A percentile compares a stretch with the other conserved stretches of the same genome.
phyloP scores from a whole-genome alignment of 1,284 basidiomycete genomes.

The Pulchroboletus neoregius region DNA sequence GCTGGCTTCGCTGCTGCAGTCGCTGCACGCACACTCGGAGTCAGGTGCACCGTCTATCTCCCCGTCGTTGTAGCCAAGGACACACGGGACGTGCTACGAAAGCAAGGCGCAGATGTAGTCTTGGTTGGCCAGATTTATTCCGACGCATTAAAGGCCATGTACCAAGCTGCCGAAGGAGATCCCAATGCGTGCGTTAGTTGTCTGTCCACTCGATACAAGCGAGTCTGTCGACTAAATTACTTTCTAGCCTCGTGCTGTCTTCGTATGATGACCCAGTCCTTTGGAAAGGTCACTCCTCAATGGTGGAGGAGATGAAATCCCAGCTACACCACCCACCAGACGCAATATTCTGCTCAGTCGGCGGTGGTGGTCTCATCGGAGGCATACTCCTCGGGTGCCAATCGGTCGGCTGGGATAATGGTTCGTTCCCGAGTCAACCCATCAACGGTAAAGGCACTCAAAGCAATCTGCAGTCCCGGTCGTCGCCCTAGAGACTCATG shows the following conservation, averaged over 20 bases:
- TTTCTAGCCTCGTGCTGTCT: slow-evolving; percentile 55
- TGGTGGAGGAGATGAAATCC: slow-evolving; percentile 56
- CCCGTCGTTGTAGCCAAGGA: slow-evolving; percentile 48
- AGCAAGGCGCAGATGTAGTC: slow-evolving; percentile 53
- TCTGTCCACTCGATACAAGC: neutral
- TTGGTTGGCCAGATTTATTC: slow-evolving; percentile 53
- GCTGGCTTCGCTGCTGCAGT: slow-evolving; percentile 67
- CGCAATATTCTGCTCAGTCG: slow-evolving; percentile 73
- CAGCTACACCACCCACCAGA: slow-evolving; percentile 58
- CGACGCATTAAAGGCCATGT: slow-evolving; percentile 50
- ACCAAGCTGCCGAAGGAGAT: slow-evolving; percentile 41
- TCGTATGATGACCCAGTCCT: slow-evolving; percentile 64
- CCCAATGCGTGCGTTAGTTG: slow-evolving; percentile 48
- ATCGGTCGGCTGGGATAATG: slow-evolving; percentile 58
- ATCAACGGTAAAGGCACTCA: slow-evolving; percentile 9
- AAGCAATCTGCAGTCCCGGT: slow-evolving; percentile 48
- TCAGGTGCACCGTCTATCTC: slow-evolving; percentile 64
- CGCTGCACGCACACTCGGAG: slow-evolving; percentile 49
- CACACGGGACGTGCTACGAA: slow-evolving; percentile 48
- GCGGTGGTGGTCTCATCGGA: slow-evolving; percentile 66
- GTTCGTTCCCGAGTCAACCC: slow-evolving; percentile 36
- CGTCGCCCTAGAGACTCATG: slow-evolving; percentile 62
- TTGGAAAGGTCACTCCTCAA: slow-evolving; percentile 72
- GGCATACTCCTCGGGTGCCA: slow-evolving; percentile 65
- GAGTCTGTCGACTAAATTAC: neutral